Base-by-base conservation (phyloP, 345 rosid species). In the Dimocarpus longan region DNA sequence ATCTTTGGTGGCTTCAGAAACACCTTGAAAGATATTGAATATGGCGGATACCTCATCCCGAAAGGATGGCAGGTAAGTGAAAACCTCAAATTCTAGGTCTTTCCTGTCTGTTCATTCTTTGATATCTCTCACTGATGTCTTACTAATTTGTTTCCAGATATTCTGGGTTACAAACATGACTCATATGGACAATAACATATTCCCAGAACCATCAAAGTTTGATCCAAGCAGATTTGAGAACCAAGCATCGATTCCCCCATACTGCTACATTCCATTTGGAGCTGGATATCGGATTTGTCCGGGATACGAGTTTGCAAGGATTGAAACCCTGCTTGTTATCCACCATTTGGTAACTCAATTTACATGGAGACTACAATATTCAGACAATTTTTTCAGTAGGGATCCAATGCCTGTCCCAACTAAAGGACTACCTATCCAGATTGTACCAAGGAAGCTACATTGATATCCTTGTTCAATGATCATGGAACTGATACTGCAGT, bases 261-360 rank as follows among this genome's bases (percentile, higher is more conserved):
- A 66, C 42, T 66, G 44, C 69, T 66, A 28, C 69, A 32, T 66
- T 26, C 18, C 69, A 13, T 69, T 46, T 69, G 73, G 56, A 19
- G 32, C 80, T 8, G 91, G 89, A 4, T 85, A 88, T 21, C 85
- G 87, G 75, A 87, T 84, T 15, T 87, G 93, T 82, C 91, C 93
- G n/a, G 88, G 91, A 70, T 68, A 78, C 5, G 90, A 87, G 76
- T 85, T 88, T 79, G 90, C 89, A 37, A 86, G 84, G 85, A 80
- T 84, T 8, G 92, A 90, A 82, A 86, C 85, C 39, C 86, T 88
- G 1, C 84, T 87, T 40, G 46, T 83, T 0, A 80, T 87, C 75
- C 93, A 89, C 80, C 80, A 82, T 70, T 83, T 90, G 56, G 82
- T 90, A 62, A 88, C 90, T 57, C 83, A 64, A 16, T 91, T 86